Conservation (phyloP, 768 basidiomycete genomes). For the Xerocomus potaroensis region DNA sequence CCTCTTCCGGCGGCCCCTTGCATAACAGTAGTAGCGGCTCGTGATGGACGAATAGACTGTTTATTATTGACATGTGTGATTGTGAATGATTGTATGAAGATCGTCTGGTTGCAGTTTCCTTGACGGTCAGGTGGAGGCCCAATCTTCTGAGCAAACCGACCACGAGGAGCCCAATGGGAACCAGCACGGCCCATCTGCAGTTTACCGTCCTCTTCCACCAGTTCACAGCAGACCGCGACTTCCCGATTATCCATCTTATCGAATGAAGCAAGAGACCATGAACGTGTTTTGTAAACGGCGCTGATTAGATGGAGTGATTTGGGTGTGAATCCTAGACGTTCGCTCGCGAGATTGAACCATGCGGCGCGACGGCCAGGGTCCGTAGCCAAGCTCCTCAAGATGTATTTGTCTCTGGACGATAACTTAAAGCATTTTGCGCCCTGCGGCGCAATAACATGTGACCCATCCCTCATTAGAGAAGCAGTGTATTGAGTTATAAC, state of each 20-base stretch:
- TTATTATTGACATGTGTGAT: no score
- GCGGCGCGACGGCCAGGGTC: neutral
- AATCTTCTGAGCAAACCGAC: neutral
- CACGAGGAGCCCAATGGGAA: neutral
- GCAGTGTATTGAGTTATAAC: neutral
- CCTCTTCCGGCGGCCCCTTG: no score
- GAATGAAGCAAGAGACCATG: slow-evolving; percentile 1
- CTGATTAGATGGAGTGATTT: neutral
- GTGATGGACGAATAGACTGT: no score
- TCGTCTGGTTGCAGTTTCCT: neutral
- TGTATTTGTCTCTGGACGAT: neutral
- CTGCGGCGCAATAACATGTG: neutral
- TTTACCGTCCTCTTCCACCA: neutral
- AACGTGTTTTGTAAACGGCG: neutral
- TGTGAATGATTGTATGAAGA: slow-evolving; percentile 1
- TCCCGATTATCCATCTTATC: neutral
- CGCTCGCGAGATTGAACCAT: neutral
- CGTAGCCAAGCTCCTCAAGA: neutral
- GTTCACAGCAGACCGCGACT: neutral
- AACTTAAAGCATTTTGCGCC: neutral
- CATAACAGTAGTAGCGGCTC: no score
- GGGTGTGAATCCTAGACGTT: neutral
- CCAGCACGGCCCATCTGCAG: neutral
- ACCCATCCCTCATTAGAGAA: neutral
- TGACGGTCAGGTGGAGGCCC: neutral